A percentile compares a stretch with the other conserved stretches of the same genome.
Evolutionary conservation across 306 rosid genomes (phyloP).

Genomic region (Ziziphus jujuba): DNA sequence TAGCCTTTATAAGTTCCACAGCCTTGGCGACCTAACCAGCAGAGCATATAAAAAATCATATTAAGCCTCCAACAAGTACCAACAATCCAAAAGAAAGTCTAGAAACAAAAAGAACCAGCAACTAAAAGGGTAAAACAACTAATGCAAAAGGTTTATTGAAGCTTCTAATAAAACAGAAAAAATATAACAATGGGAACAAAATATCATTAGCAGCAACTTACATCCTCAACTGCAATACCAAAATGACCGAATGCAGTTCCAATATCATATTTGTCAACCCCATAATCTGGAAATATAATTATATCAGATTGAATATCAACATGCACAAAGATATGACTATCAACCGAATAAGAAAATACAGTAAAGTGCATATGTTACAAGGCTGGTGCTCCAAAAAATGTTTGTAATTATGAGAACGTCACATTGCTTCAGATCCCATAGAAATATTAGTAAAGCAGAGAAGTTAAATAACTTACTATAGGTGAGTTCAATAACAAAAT

Average conservation of each 20-base stretch:
- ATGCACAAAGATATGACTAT: constrained; percentile 18
- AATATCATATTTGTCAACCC: constrained; percentile 75
- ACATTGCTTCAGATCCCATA: constrained; percentile 16
- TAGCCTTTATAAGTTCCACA: constrained; percentile 81
- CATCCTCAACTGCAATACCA: constrained; percentile 94
- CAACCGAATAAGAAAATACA: constrained; percentile 10
- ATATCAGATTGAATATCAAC: constrained; percentile 26
- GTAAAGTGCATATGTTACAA: not conserved
- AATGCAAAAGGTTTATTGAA: constrained; percentile 4
- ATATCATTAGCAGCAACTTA: constrained; percentile 41
- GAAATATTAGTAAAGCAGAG: constrained; percentile 11
- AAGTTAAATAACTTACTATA: constrained; percentile 58
- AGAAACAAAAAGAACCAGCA: constrained; percentile 7
- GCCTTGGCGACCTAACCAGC: constrained; percentile 68
- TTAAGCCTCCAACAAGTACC: constrained; percentile 17
- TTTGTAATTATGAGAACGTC: not conserved
- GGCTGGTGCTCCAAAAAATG: constrained; percentile 4
- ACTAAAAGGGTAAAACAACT: constrained; percentile 1
- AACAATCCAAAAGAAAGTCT: constrained; percentile 20
- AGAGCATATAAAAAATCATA: constrained; percentile 11
- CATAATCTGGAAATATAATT: constrained; percentile 64
- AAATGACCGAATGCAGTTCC: constrained; percentile 83
- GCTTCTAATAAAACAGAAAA: constrained; percentile 11
- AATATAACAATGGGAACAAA: constrained; percentile 7
- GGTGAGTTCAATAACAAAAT: constrained; percentile 80